Percentiles rank a stretch among this genome's conserved stretches.
Evolutionary conservation across 805 yeast genomes (phyloP).

Genomic region (Candida andamanensis): DNA sequence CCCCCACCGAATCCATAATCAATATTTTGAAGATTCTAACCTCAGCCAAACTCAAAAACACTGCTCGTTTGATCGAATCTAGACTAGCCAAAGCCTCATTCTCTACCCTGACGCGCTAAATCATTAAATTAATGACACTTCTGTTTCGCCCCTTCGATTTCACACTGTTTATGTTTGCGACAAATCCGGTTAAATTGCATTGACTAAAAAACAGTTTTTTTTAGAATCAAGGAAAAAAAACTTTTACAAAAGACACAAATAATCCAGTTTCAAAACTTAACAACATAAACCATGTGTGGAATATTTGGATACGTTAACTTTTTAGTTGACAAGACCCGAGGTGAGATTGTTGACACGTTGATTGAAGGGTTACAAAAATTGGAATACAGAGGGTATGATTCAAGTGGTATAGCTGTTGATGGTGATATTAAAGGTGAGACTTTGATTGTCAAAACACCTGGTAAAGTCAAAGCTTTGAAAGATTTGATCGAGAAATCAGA

Average conservation of each 20-base stretch:
- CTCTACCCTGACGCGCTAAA: too few species aligned
- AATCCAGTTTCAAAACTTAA: too few species aligned
- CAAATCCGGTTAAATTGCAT: too few species aligned
- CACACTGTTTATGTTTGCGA: too few species aligned
- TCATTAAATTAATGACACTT: too few species aligned
- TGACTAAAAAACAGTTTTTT: too few species aligned
- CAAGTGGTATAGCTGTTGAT: constrained; percentile 94
- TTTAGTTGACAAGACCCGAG: constrained; percentile 85
- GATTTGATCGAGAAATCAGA: constrained; percentile 50
- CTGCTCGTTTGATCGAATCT: too few species aligned
- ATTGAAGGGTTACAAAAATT: constrained; percentile 80
- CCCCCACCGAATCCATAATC: too few species aligned
- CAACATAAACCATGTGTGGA: constrained; percentile 52
- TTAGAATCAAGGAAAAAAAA: neutral
- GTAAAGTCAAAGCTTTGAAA: constrained; percentile 82
- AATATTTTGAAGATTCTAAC: too few species aligned
- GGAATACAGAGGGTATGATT: constrained; percentile 98
- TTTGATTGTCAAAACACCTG: constrained; percentile 74
- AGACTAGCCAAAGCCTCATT: too few species aligned
- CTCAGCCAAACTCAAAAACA: too few species aligned
- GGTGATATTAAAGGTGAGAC: constrained; percentile 75
- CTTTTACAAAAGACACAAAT: neutral
- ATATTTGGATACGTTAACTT: constrained; percentile 97
- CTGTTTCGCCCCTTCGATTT: too few species aligned
- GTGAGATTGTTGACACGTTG: constrained; percentile 84